phyloP scores from a whole-genome alignment of 2,329 filamentous ascomycete genomes.

The Talaromyces islandicus region DNA sequence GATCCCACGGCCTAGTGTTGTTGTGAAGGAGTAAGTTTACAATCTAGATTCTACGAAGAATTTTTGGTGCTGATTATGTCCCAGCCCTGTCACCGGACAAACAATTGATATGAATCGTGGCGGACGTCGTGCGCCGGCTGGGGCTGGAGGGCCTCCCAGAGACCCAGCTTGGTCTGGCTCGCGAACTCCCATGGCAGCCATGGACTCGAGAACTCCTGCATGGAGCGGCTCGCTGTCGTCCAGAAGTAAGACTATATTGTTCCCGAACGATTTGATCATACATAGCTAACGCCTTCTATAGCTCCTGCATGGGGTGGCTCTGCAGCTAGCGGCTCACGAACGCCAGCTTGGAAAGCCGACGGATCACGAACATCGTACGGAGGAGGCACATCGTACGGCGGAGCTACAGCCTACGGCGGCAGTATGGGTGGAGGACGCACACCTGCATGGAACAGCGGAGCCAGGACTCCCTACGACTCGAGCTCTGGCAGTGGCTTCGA shows the following conservation, averaged over 20 bases:
- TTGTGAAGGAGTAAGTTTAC: conserved; percentile 68
- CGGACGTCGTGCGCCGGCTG: conserved; percentile 41
- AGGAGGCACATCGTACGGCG: conserved; percentile 60
- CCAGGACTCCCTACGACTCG: conserved; percentile 62
- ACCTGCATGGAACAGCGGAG: conserved; percentile 72
- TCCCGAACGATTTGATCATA: neutral
- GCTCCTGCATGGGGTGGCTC: conserved; percentile 38
- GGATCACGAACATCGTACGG: conserved; percentile 58
- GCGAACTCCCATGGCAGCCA: conserved; percentile 61
- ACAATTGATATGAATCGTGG: conserved; percentile 64
- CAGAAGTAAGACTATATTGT: conserved; percentile 51
- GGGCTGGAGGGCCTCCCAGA: conserved; percentile 37
- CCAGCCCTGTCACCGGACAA: conserved; percentile 60
- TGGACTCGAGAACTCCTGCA: conserved; percentile 65
- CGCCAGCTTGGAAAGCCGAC: conserved; percentile 53
- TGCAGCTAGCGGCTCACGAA: conserved; percentile 39
- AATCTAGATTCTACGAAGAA: conserved; percentile 3
- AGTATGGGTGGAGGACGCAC: conserved; percentile 68
- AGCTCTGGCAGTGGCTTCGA: conserved; percentile 58
- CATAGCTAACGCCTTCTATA: conserved; percentile 20
- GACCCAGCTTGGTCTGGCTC: conserved; percentile 56
- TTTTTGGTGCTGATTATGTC: conserved; percentile 12
- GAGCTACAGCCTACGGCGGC: conserved; percentile 52
- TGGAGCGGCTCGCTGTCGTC: conserved; percentile 56
- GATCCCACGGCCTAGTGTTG: conserved; percentile 73